These are phyloP conservation scores for Vanilla planifolia DNA, from an alignment of 106 monocot genomes.

Conservation along the genomic window DNA sequence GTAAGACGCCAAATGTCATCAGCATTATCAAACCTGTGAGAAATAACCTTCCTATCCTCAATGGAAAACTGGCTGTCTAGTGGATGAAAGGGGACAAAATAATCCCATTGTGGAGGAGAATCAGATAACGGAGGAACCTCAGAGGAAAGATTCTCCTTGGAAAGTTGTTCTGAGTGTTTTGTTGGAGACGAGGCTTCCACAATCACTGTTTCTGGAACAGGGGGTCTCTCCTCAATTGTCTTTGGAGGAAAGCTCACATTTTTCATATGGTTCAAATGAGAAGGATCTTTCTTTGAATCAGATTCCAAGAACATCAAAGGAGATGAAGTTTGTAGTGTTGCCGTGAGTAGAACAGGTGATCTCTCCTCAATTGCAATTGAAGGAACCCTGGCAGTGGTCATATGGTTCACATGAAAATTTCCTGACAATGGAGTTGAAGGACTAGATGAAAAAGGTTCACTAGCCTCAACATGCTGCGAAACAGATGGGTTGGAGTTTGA, in stretches of 20 bases:
- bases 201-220: slow-evolving; percentile 32
- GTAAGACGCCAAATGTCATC: slow-evolving; percentile 42
- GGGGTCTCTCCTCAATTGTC: slow-evolving; percentile 49
- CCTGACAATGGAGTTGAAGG: slow-evolving; percentile 44
- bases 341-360: slow-evolving; percentile 31
- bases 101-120: slow-evolving; percentile 80
- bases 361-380: slow-evolving; percentile 58
- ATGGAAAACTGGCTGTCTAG: slow-evolving; percentile 61
- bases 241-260: slow-evolving; percentile 28
- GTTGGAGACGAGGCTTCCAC: slow-evolving; percentile 16
- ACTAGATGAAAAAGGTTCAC: slow-evolving; percentile 42
- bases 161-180: slow-evolving; percentile 10
- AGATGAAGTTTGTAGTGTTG: slow-evolving; percentile 30
- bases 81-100: slow-evolving; percentile 68
- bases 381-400: slow-evolving; percentile 44
- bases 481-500: slow-evolving; percentile 57
- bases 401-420: slow-evolving; percentile 68
- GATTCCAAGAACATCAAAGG: neutral
- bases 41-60: slow-evolving; percentile 32
- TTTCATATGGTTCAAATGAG: slow-evolving; percentile 79
- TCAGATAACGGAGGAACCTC: slow-evolving; percentile 33
- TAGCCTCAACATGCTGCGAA: slow-evolving; percentile 39
- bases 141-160: slow-evolving; percentile 28
- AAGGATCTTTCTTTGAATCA: slow-evolving; percentile 1
- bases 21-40: slow-evolving; percentile 29